Evolutionary conservation across 2,329 filamentous ascomycete genomes (phyloP), one percentile per base, ranked within the genome.

Genomic region (Aspergillus sojae): DNA sequence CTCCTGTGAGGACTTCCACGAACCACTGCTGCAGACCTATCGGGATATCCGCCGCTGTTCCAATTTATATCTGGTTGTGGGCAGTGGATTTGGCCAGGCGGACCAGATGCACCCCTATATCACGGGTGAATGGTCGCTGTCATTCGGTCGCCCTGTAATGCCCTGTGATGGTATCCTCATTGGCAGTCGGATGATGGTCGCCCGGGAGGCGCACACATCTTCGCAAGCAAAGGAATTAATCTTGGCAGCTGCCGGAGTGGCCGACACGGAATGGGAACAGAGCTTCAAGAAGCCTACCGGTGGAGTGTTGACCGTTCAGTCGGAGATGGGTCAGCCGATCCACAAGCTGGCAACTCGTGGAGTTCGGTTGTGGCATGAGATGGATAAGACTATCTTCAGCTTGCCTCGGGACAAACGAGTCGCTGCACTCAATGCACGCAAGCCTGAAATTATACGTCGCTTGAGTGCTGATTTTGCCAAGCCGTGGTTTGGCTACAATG

Each of bases 1-100:
- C 81, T 97, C 93, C 0, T 96, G 90, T 67, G 94, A 97, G 77
- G 94, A 97, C 78, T 97, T 97, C 85, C 94, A 97, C 78, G 89
- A 94, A 74, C 94, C 94, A 6, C 90, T 97, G 50, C 83, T 97
- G 9, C 89, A 92, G 71, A 94, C 94, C 89, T 97, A 97, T 76
- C 87, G 88, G 65, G 88, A 91, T 60, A 93, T 97, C 67, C 75
- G 80, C 26, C 73, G 78, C 57, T 90, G 90, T 67, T 84, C 89
- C 68, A 97, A 97, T 80, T 89, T 97, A 66, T 90, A 96, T 64
- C 84, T 97, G 12, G 88, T 97, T 64, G 94, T 93, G 57, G 94
- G 94, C 58, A 96, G 92, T 82, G 94, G 94, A 46, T 97, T 97
- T 73, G 94, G 94, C 77, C 91, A 92, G 60, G 86, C 93, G 1